phyloP scores from a whole-genome alignment of 352 stramenopile genomes.

The Peronospora belbahrii region DNA sequence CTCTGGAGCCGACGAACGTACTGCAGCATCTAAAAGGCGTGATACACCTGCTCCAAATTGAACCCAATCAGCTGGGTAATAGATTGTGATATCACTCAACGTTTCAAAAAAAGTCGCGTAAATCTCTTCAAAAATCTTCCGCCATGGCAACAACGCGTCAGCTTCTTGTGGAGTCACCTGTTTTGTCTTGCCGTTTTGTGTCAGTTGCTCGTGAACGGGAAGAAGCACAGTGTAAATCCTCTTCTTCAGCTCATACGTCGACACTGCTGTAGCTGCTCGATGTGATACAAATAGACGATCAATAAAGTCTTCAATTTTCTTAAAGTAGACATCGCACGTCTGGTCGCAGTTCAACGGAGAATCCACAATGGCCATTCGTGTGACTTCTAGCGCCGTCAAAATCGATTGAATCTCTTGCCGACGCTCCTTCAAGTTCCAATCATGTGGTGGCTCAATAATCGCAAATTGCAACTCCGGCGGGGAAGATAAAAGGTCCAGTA shows the following conservation, averaged over 20 bases:
- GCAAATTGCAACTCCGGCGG: constrained; percentile 42
- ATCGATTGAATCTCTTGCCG: constrained; percentile 21
- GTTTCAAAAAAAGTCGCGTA: constrained; percentile 58
- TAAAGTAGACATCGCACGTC: constrained; percentile 52
- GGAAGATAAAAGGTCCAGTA: constrained; percentile 22
- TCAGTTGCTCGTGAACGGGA: constrained; percentile 41
- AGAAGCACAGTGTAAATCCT: constrained; percentile 42
- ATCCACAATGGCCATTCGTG: constrained; percentile 11
- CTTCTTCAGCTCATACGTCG: constrained; percentile 58
- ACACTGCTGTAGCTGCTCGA: constrained; percentile 23
- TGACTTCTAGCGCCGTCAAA: constrained; percentile 27
- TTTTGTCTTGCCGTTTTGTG: constrained; percentile 6
- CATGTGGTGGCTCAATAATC: constrained; percentile 21
- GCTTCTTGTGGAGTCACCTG: constrained; percentile 14
- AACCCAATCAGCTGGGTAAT: constrained; percentile 27
- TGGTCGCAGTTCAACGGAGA: constrained; percentile 20
- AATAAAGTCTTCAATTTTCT: constrained; percentile 44
- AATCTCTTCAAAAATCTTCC: constrained; percentile 45
- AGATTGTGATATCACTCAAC: constrained; percentile 39
- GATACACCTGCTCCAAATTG: constrained; percentile 10
- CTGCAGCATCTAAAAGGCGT: constrained; percentile 9
- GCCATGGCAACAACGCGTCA: constrained; percentile 39
- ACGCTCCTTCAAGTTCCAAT: constrained; percentile 35
- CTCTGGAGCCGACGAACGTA: background rate
- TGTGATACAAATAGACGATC: constrained; percentile 41